Base-by-base conservation (phyloP, 208 protist genomes). In the Crithidia expoeki region DNA sequence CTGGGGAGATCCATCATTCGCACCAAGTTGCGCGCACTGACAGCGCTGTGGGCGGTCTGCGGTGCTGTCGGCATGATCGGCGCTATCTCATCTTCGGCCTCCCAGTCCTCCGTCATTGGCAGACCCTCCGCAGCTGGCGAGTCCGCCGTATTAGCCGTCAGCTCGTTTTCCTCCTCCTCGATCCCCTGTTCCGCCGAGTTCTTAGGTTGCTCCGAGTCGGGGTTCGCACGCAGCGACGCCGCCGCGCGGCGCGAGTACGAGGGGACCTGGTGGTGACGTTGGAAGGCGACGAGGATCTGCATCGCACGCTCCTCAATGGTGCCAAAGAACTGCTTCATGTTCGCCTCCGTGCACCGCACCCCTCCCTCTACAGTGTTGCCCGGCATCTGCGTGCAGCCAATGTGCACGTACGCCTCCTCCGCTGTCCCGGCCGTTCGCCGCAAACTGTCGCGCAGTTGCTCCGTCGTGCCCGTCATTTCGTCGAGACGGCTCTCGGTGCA, bases 281-380 rank as follows among this genome's bases (percentile, higher is more conserved):
- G 84, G 40, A 80, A 86, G 11, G 89, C 84, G 64, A 69, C 86
- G 40, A 98, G 71, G 44, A 98, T 85, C 46, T 86, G 76, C 46
- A 73, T 94, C 4, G 91, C 86, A 16, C 85, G 84, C 72, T 98
- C 87, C 79, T 98, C 95, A 74, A 98, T 94, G n/a, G 81, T 74
- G 36, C 93, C 95, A 42, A 98, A 85, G 69, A 89, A 94, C 47
- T 80, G 73, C 67, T 95, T 76, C 67, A 97, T 84, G 72, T 93
- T 97, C n/a, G 74, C 78, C 79, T 98, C 93, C 17, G 83, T 96
- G 65, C 91, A 96, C 46, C 49, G 21, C 67, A 70, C 55, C 59
- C 74, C 74, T 5, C 63, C 59, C 32, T 71, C 68, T n/a, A 66
- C 59, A 16, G 68, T 33, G 44, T 34, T 69, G 40, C 70, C 28